Evolutionary conservation across 1,284 basidiomycete genomes (phyloP), one percentile per base, ranked within the genome.

Genomic region (Ganoderma meredithae): DNA sequence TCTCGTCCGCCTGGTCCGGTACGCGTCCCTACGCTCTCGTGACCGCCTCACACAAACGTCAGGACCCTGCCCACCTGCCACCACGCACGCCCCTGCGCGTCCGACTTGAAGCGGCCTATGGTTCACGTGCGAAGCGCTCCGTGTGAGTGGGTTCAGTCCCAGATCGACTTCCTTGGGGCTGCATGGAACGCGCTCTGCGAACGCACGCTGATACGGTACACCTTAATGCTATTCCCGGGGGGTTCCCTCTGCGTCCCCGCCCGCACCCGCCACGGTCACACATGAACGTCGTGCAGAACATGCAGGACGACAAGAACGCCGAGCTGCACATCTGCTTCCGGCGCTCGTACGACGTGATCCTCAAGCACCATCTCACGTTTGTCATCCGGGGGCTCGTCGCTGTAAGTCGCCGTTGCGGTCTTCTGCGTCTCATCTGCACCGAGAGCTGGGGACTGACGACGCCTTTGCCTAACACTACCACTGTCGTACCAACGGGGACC

Each of bases 241-340:
- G 4, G 9, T 49, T 49, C 8, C 13, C 56, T 53, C 60, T 56
- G 36, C 36, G 36, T 36, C 36, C 60, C 31, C 39, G 27, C 60
- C 12, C 40, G 47, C 49, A 9, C 19, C 17, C 36, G 22, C 17
- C 36, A 10, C 47, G 47, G 47, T 22, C 22, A 49, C n/a, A 49
- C 47, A 49, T 49, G 22, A 19, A 49, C 47, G 22, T 47, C 17
- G 19, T 22, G 31, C 69, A 72, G 76, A 85, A 91, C 74, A 93
- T 93, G 81, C 89, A 93, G 69, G 79, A 82, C 17, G 91, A 97
- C 80, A 83, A 84, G 55, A 78, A 79, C 22, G 86, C 91, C 60
- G 95, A 97, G 76, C 85, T 99, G 62, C 86, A 91, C 73, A 86
- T 85, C 63, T 95, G 94, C 78, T 99, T 99, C 84, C 92, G 89